Conservation (phyloP, 1,139 yeast genomes). For the Taphrina deformans region DNA sequence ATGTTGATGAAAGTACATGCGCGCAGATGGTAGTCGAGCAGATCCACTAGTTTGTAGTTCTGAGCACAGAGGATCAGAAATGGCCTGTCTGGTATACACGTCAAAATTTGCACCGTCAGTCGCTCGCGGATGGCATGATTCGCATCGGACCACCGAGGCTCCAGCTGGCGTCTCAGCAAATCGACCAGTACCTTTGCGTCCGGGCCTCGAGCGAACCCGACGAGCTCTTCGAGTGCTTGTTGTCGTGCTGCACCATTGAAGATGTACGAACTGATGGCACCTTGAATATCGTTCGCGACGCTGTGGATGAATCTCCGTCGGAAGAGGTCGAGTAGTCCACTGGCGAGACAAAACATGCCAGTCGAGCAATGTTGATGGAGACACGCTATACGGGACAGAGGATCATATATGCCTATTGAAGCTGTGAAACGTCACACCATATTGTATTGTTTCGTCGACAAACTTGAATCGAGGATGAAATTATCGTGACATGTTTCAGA, state of each 20-base stretch:
- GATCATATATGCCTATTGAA: not conserved
- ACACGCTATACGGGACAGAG: not conserved
- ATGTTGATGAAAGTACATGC: slow-evolving; percentile 6
- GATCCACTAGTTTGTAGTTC: not conserved
- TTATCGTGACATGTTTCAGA: not conserved
- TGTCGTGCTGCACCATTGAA: not conserved
- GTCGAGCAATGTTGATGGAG: not conserved
- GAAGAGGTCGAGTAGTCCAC: not conserved
- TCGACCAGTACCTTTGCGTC: not conserved
- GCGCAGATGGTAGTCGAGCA: slow-evolving; percentile 20
- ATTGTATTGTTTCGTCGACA: not conserved
- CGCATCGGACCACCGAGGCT: slow-evolving; percentile 24
- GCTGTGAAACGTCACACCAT: not conserved
- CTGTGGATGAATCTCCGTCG: not conserved
- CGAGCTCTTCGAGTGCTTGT: not conserved
- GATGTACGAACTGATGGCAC: slow-evolving; percentile 13
- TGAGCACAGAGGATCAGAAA: not conserved
- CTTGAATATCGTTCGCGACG: slow-evolving; percentile 1
- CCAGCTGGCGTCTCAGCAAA: not conserved
- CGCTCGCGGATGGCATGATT: slow-evolving; percentile 11
- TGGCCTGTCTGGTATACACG: not conserved
- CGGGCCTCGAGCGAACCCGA: not conserved
- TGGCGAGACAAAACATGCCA: not conserved
- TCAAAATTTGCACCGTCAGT: slow-evolving; percentile 2
- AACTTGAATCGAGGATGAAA: not conserved